These are phyloP conservation scores for Myriosclerotinia curreyana DNA, from an alignment of 2,329 filamentous ascomycete species.

Conservation along the genomic window DNA sequence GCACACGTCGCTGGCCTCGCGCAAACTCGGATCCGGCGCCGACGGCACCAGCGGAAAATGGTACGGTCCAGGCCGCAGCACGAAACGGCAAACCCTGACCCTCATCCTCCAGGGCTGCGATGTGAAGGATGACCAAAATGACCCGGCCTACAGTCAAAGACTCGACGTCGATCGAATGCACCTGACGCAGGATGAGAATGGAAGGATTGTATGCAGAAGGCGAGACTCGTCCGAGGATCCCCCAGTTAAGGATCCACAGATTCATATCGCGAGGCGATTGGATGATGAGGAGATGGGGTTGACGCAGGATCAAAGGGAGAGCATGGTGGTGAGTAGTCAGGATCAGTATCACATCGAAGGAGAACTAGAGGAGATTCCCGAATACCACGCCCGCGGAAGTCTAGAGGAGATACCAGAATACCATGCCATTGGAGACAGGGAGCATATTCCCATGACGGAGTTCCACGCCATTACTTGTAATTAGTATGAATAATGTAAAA, in stretches of 20 bases:
- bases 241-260: not conserved
- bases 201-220: not conserved
- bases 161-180: constrained; percentile 5
- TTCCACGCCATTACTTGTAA: constrained; percentile 7
- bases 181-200: constrained; percentile 7
- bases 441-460: constrained; percentile 9
- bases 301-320: constrained; percentile 3
- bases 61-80: not conserved
- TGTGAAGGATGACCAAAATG: not conserved
- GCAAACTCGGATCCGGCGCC: not conserved
- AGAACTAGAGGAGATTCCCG: not conserved
- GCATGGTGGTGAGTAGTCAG: not conserved
- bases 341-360: not conserved
- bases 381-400: not conserved
- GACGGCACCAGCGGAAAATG: not conserved
- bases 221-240: not conserved
- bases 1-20: constrained; percentile 41
- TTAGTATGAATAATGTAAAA: constrained; percentile 1
- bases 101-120: constrained; percentile 5
- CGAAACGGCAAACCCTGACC: not conserved
- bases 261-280: not conserved
- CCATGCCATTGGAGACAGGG: not conserved
- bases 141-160: constrained; percentile 16
- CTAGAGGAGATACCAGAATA: constrained; percentile 1
- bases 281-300: constrained; percentile 14